Conservation (phyloP, 805 yeast species). For the Ogataea trehaloabstinens region DNA sequence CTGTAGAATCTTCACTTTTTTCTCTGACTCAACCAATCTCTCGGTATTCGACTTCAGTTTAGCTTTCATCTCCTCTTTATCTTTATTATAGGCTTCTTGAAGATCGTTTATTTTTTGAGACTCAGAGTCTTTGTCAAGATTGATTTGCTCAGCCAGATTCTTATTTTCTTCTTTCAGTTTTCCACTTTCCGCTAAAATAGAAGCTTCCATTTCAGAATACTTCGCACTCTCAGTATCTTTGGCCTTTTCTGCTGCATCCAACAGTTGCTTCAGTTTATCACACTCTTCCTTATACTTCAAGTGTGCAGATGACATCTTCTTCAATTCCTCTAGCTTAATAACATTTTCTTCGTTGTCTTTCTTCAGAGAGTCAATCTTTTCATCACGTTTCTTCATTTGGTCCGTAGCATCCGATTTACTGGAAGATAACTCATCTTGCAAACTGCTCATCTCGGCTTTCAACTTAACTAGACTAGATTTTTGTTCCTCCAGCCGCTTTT, state of each 20-base stretch:
- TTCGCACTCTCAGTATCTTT: background rate
- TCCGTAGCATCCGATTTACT: no score
- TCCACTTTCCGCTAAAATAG: background rate
- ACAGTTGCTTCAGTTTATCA: background rate
- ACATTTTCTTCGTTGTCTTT: no score
- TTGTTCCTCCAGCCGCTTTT: no score
- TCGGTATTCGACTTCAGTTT: slow-evolving; percentile 1
- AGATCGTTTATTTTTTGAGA: background rate
- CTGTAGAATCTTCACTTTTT: background rate
- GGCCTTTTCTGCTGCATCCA: background rate
- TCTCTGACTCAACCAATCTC: background rate
- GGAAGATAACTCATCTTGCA: no score
- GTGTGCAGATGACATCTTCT: no score
- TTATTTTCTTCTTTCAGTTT: background rate
- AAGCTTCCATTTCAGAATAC: background rate
- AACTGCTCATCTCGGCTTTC: no score
- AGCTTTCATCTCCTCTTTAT: background rate
- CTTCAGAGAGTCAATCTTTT: no score
- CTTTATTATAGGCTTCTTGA: background rate
- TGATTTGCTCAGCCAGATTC: background rate
- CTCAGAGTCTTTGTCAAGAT: background rate
- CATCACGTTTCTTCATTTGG: no score
- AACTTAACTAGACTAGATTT: no score
- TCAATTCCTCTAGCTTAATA: no score
- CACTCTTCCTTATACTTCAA: background rate